Evolutionary conservation across 2,329 filamentous ascomycete species (phyloP), one percentile per base, ranked within the genome.

Genomic region (Ophiocordyceps camponoti-floridani): DNA sequence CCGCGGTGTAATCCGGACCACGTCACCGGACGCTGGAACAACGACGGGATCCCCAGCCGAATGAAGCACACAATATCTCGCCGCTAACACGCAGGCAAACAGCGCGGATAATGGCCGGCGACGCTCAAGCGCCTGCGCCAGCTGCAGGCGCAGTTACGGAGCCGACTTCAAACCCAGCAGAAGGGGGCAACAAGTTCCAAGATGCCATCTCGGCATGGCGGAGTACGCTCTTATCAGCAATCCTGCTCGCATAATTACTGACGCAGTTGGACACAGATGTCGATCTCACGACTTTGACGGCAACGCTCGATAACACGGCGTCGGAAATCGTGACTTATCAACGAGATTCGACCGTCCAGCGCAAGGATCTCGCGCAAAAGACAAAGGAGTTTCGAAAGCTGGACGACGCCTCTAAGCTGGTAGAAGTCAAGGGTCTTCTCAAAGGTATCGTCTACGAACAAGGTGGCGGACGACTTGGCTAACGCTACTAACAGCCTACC

Each of bases 311-410:
- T 63, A 82, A 81, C 47, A 89, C 87, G 4, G 91, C 91, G n/a
- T 89, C 88, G 11, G 91, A 96, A 55, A 86, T 98, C 49, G 86
- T 96, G 44, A 70, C 83, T 42, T 87, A 94, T 59, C 93, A 98
- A 59, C 77, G 88, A 54, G 91, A 96, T 62, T 85, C 89, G n/a
- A 82, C 94, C 4, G 81, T 95, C 0, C 89, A 98, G 60, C 76
- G 91, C 44, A 98, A 98, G 59, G 93, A 98, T 48, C 70, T 98
- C 18, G 91, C 93, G n/a, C 88, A 95, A 58, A 96, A 95, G 70
- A 98, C 91, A 1, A 98, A 98, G 57, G 89, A 96, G 55, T 98
- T 96, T 54, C 74, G 88, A 48, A 96, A 95, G 61, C 73, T 94
- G 11, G 89, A 96, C 54, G 87, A 98, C 68, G 68, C 82, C 11